Evolutionary conservation across 2,329 filamentous ascomycete species (phyloP).

Genomic region (Diaporthe longicolla): DNA sequence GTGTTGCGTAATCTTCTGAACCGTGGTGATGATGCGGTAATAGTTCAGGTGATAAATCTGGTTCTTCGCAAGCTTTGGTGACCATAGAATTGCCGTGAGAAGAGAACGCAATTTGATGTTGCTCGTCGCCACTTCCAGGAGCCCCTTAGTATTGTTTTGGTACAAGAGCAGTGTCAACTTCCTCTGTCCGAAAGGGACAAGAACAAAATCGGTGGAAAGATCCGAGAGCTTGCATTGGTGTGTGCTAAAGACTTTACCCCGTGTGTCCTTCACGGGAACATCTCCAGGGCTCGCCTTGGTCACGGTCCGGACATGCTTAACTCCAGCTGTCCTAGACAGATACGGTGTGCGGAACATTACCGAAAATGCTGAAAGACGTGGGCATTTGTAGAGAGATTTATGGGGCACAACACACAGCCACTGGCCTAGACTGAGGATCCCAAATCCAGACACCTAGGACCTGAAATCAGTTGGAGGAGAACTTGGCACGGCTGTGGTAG

Average conservation of each 20-base stretch:
- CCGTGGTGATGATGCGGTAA: no score
- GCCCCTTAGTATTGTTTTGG: background rate
- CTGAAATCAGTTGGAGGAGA: background rate
- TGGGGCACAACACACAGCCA: background rate
- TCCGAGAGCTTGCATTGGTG: background rate
- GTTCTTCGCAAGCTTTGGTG: no score
- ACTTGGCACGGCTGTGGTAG: background rate
- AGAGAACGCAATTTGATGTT: no score
- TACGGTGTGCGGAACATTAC: no score
- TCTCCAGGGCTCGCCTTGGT: no score
- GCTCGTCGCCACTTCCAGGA: background rate
- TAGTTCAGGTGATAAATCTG: no score
- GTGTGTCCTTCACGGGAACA: background rate
- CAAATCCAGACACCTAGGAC: background rate
- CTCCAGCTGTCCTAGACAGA: no score
- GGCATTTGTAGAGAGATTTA: background rate
- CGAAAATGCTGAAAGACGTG: background rate
- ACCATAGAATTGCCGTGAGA: no score
- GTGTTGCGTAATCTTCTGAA: no score
- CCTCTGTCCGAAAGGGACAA: background rate
- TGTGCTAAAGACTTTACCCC: background rate
- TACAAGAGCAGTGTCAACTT: background rate
- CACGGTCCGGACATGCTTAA: background rate
- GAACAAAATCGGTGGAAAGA: background rate
- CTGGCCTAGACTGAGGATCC: no score